Percentiles rank a stretch among this genome's conserved stretches.
Conservation (phyloP, 2,329 filamentous ascomycete species). For the Colletotrichum lupini region DNA sequence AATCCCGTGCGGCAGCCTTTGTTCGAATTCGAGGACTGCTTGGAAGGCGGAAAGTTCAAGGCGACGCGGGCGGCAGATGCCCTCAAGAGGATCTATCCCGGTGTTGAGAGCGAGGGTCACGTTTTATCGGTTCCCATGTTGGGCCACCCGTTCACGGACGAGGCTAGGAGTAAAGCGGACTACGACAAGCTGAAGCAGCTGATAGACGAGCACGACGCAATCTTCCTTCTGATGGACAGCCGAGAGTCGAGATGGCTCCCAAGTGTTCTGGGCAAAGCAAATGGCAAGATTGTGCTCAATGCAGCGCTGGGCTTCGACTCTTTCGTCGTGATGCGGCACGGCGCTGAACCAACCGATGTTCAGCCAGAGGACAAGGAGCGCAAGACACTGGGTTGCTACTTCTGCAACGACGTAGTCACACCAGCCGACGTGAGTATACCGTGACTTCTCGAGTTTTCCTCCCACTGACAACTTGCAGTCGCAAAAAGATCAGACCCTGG, state of each 20-base stretch:
- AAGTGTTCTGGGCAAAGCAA: constrained; percentile 93
- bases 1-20: constrained; percentile 96
- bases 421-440: constrained; percentile 82
- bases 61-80: constrained; percentile 83
- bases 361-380: constrained; percentile 58
- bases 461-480: constrained; percentile 66
- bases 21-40: constrained; percentile 90
- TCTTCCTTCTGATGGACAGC: constrained; percentile 98
- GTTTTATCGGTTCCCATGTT: constrained; percentile 93
- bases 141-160: constrained; percentile 86
- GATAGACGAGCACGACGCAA: constrained; percentile 86
- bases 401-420: constrained; percentile 97
- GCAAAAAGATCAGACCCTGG: constrained; percentile 92
- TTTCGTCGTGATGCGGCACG: constrained; percentile 97
- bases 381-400: constrained; percentile 90
- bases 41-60: constrained; percentile 86
- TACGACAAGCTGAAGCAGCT: constrained; percentile 80
- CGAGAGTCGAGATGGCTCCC: constrained; percentile 95
- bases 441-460: background rate
- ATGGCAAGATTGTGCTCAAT: constrained; percentile 95
- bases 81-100: constrained; percentile 88
- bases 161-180: constrained; percentile 75
- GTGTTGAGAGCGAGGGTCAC: constrained; percentile 84
- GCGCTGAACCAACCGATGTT: constrained; percentile 64
- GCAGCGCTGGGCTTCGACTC: constrained; percentile 96